Conservation (phyloP, 2,329 filamentous ascomycete genomes). For the Alternaria angustiovoidea region DNA sequence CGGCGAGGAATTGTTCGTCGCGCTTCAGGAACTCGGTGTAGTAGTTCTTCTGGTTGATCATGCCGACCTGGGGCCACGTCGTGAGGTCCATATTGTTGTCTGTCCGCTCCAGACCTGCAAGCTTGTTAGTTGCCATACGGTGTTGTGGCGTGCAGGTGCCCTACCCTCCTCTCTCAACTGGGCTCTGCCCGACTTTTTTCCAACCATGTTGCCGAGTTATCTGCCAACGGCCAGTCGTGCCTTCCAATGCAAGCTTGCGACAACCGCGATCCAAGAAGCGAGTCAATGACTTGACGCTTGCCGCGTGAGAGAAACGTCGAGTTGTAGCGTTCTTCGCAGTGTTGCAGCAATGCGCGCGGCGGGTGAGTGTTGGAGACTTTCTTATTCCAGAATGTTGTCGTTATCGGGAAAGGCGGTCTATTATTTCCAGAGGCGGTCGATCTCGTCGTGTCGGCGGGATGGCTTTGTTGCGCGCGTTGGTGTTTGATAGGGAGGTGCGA, state of each 20-base stretch:
- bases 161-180: slow-evolving; percentile 67
- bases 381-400: not conserved
- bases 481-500: not conserved
- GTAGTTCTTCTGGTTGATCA: slow-evolving; percentile 99
- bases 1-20: slow-evolving; percentile 92
- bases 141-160: slow-evolving; percentile 15
- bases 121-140: slow-evolving; percentile 16
- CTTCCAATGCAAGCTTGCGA: not conserved
- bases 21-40: slow-evolving; percentile 94
- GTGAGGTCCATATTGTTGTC: slow-evolving; percentile 98
- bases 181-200: slow-evolving; percentile 71
- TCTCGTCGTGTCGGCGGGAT: not conserved
- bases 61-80: slow-evolving; percentile 88
- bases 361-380: not conserved
- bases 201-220: slow-evolving; percentile 61
- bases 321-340: not conserved
- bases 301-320: not conserved
- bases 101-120: slow-evolving; percentile 85
- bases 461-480: not conserved
- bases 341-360: not conserved
- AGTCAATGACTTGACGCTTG: slow-evolving; percentile 21
- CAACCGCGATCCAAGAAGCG: slow-evolving; percentile 21
- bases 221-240: not conserved
- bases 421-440: not conserved
- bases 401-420: slow-evolving; percentile 14